Percentiles rank a stretch among this genome's conserved stretches.
Evolutionary conservation across 345 rosid species (phyloP).

Genomic region (Aquilaria sinensis): DNA sequence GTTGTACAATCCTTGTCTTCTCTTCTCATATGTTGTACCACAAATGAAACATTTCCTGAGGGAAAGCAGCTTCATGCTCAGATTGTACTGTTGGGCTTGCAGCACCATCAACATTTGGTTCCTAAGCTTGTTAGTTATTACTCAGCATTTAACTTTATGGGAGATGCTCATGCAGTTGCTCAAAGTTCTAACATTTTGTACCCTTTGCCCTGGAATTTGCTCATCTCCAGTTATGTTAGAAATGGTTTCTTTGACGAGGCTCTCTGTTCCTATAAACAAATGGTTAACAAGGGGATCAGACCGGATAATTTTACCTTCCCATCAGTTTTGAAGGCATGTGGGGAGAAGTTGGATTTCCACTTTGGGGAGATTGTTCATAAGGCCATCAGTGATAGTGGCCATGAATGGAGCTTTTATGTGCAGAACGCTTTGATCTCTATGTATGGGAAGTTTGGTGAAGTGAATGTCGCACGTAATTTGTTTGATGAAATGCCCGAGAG

Average conservation of each 20-base stretch:
- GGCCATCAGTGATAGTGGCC: slow-evolving; percentile 33
- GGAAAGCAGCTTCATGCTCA: slow-evolving; percentile 61
- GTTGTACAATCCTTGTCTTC: slow-evolving; percentile 32
- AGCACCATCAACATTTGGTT: slow-evolving; percentile 42
- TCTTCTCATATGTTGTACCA: slow-evolving; percentile 39
- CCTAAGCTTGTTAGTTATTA: slow-evolving; percentile 62
- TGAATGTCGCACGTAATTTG: slow-evolving; percentile 36
- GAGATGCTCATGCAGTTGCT: slow-evolving; percentile 28
- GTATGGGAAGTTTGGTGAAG: slow-evolving; percentile 59
- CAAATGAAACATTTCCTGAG: slow-evolving; percentile 22
- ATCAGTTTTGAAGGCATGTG: slow-evolving; percentile 74
- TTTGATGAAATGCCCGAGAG: slow-evolving; percentile 57
- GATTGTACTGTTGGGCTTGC: slow-evolving; percentile 43
- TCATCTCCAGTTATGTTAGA: slow-evolving; percentile 43
- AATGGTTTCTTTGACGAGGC: slow-evolving; percentile 40
- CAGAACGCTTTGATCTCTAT: slow-evolving; percentile 71
- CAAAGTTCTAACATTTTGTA: slow-evolving; percentile 33
- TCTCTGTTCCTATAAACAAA: slow-evolving; percentile 37
- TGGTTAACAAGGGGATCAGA: slow-evolving; percentile 46
- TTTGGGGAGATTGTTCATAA: slow-evolving; percentile 58
- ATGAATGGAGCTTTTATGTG: slow-evolving; percentile 46
- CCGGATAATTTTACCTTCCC: slow-evolving; percentile 80
- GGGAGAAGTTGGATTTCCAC: slow-evolving; percentile 40
- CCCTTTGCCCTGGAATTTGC: slow-evolving; percentile 73
- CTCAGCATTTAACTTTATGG: slow-evolving; percentile 34